Evolutionary conservation across 257 asterid genomes (phyloP), one percentile per base, ranked within the genome.

Genomic region (Knoxia roxburghii): DNA sequence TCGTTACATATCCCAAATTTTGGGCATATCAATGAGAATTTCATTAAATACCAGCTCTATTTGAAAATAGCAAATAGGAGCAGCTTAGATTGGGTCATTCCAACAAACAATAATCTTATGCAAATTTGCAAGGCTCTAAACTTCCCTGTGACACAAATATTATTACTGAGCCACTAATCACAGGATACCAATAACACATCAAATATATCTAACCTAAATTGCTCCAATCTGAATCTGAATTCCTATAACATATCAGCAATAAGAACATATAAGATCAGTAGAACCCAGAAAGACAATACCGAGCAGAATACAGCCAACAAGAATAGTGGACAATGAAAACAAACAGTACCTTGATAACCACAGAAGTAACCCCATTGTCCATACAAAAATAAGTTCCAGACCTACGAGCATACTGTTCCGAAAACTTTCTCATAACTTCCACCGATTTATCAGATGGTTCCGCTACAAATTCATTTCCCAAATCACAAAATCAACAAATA

Each of bases 371-470:
- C 10, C 96, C 80, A 78, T 94, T 94, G 75, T 94, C 99, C 54
- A 84, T 86, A 76, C 97, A 90, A 81, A 94, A 94, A 74, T 84
- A 94, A 2, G 97, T 88, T 62, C 71, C 87, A 11, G 97, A 94
- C 84, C 71, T 85, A 52, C 97, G 87, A 5, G 97, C 97, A 78
- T 90, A 94, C 88, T 89, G 99, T 85, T 90, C 99, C 73, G 99
- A 94, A 73, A 94, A 94, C 77, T 94, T 94, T 84, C 99, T 90
- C 99, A 90, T 94, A 61, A 87, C 41, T 40, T 94, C 97, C 23
- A 94, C 91, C 55, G 99, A 94, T 78, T n/a, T n/a, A n/a, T n/a
- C n/a, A n/a, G n/a, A n/a, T n/a, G n/a, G n/a, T n/a, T n/a, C n/a
- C n/a, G n/a, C n/a, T n/a, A n/a, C n/a, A n/a, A n/a, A n/a, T n/a